Evolutionary conservation across 768 basidiomycete genomes (phyloP).

Genomic region (Artomyces pyxidatus): DNA sequence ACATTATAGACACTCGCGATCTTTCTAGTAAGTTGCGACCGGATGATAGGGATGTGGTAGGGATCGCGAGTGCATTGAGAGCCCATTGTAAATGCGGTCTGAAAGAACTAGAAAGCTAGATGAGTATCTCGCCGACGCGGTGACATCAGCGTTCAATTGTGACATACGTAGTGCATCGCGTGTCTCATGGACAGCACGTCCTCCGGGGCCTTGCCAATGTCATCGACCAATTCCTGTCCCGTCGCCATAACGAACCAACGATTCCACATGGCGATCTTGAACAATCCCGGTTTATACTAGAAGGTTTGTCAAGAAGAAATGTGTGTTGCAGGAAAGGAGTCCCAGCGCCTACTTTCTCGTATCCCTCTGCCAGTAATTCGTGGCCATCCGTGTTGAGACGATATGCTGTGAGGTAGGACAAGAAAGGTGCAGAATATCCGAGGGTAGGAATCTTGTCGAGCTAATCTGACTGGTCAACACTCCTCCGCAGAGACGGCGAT

Average conservation of each 20-base stretch:
- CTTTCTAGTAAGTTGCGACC: slow-evolving; percentile 28
- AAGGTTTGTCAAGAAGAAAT: not conserved
- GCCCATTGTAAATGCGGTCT: slow-evolving; percentile 32
- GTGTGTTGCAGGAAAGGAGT: not conserved
- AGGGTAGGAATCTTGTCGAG: not conserved
- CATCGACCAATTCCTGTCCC: not conserved
- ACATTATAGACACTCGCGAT: slow-evolving; percentile 30
- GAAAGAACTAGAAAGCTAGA: slow-evolving; percentile 30
- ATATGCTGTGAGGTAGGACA: not conserved
- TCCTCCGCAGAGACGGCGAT: no score
- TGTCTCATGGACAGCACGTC: not conserved
- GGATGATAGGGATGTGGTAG: slow-evolving; percentile 26
- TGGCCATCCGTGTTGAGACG: not conserved
- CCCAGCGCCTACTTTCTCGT: not conserved
- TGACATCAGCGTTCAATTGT: no score
- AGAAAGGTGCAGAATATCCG: not conserved
- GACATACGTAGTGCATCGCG: not conserved
- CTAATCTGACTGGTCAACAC: no score
- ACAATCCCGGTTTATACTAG: not conserved
- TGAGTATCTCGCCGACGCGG: no score
- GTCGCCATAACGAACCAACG: not conserved
- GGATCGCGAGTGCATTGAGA: slow-evolving; percentile 20
- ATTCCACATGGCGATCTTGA: not conserved
- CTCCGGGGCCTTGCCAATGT: not conserved
- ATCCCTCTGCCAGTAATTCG: not conserved